Conservation (phyloP, 768 basidiomycete species). For the Amanita subjunquillea region DNA sequence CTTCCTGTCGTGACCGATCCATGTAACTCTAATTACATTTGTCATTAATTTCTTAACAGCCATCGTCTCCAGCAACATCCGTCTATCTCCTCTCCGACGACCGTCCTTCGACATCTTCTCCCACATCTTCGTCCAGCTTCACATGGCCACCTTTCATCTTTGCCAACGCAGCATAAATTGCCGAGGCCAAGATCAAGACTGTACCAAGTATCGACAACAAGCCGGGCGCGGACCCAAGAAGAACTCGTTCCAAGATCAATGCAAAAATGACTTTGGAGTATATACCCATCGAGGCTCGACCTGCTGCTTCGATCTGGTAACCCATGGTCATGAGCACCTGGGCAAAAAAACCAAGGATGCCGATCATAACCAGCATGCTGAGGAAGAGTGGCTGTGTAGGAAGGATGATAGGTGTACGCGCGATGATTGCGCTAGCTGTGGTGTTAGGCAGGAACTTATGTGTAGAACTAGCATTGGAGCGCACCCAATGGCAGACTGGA, state of each 20-base stretch:
- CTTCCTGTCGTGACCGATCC: too few relatives aligned
- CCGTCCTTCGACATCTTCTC: too few relatives aligned
- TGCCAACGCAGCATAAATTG: not conserved
- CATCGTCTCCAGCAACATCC: too few relatives aligned
- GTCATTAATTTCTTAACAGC: too few relatives aligned
- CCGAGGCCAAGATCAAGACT: not conserved
- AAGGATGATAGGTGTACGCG: slow-evolving; percentile 29
- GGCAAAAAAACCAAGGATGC: slow-evolving; percentile 40
- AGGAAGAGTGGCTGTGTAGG: slow-evolving; percentile 36
- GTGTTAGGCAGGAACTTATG: not conserved
- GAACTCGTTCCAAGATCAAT: not conserved
- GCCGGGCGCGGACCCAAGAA: not conserved
- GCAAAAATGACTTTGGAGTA: slow-evolving; percentile 22
- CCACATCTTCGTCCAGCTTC: too few relatives aligned
- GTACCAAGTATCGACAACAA: not conserved
- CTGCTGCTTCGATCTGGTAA: slow-evolving; percentile 51
- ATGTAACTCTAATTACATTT: too few relatives aligned
- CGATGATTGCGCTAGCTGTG: slow-evolving; percentile 29
- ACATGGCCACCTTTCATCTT: not conserved
- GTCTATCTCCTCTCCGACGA: too few relatives aligned
- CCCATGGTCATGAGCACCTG: slow-evolving; percentile 36
- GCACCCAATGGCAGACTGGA: slow-evolving; percentile 24
- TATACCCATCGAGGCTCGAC: slow-evolving; percentile 47
- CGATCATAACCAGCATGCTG: slow-evolving; percentile 35
- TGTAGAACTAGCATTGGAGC: slow-evolving; percentile 3